Evolutionary conservation across 257 asterid genomes (phyloP).

Genomic region (Pogostemon cablin): DNA sequence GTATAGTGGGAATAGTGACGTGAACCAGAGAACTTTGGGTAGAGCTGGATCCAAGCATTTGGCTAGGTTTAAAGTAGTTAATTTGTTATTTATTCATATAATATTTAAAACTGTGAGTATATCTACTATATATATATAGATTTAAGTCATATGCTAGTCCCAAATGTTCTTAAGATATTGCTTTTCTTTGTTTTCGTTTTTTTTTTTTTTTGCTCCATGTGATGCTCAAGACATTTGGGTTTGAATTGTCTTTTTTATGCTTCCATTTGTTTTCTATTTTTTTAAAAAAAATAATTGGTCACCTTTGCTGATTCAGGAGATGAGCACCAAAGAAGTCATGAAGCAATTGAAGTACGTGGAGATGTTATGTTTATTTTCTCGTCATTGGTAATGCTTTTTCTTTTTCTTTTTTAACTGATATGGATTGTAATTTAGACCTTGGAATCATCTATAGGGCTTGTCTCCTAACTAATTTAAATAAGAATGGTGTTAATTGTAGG

Average conservation of each 20-base stretch:
- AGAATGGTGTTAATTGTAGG: neutral
- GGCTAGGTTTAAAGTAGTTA: too few species aligned
- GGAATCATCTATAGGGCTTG: neutral
- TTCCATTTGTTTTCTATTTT: conserved; percentile 3
- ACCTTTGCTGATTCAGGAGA: conserved; percentile 63
- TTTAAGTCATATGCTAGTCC: too few species aligned
- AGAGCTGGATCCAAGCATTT: too few species aligned
- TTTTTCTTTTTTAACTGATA: neutral
- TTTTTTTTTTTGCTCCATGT: too few species aligned
- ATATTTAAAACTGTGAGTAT: too few species aligned
- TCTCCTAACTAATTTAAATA: neutral
- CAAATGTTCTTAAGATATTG: too few species aligned
- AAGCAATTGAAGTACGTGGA: conserved; percentile 82
- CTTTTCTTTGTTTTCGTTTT: too few species aligned
- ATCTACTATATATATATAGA: too few species aligned
- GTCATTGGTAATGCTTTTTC: neutral
- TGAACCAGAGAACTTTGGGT: too few species aligned
- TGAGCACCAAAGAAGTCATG: conserved; percentile 73
- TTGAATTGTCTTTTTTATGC: neutral
- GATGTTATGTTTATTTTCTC: conserved; percentile 51
- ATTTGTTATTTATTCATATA: too few species aligned
- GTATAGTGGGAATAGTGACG: too few species aligned
- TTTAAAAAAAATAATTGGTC: neutral
- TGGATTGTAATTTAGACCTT: neutral
- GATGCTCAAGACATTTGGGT: neutral